Percentiles rank a stretch among this genome's conserved stretches.
These are phyloP conservation scores for Typha latifolia DNA, from an alignment of 176 grass and related monocot species.

Conservation along the genomic window DNA sequence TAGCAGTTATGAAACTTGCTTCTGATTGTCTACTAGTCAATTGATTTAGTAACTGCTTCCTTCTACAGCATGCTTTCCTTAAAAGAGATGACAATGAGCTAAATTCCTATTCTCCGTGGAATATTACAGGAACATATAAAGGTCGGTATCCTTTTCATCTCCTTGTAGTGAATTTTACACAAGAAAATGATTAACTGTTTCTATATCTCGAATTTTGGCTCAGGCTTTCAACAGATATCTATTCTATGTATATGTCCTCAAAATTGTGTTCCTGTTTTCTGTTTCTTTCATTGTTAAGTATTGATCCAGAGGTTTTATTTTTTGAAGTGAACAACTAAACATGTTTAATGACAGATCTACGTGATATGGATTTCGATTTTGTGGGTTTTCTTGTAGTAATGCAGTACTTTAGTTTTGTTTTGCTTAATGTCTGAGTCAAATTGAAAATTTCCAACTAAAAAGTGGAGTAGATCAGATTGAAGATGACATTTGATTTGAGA, in stretches of 20 bases:
- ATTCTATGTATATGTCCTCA: neutral
- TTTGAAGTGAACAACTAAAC: no score
- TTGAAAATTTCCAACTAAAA: no score
- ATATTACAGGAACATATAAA: constrained; percentile 90
- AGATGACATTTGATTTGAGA: no score
- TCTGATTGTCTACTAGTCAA: constrained; percentile 4
- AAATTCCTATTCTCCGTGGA: constrained; percentile 72
- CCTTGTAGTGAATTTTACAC: neutral
- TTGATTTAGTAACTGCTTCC: neutral
- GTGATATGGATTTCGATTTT: no score
- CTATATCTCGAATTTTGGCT: neutral
- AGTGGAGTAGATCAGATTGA: no score
- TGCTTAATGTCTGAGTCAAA: no score
- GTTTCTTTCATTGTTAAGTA: neutral
- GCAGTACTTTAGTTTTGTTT: no score
- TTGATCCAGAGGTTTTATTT: no score
- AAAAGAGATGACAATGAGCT: constrained; percentile 75
- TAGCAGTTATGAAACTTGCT: neutral
- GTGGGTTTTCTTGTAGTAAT: no score
- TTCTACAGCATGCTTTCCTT: constrained; percentile 53
- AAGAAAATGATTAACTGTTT: neutral
- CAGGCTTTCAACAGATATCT: neutral
- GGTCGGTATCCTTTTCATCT: constrained; percentile 25
- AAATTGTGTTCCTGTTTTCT: neutral
- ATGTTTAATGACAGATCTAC: no score